These are phyloP conservation scores for Chlorella sp. DNA, from an alignment of 139 green algal species.

Conservation along the genomic window DNA sequence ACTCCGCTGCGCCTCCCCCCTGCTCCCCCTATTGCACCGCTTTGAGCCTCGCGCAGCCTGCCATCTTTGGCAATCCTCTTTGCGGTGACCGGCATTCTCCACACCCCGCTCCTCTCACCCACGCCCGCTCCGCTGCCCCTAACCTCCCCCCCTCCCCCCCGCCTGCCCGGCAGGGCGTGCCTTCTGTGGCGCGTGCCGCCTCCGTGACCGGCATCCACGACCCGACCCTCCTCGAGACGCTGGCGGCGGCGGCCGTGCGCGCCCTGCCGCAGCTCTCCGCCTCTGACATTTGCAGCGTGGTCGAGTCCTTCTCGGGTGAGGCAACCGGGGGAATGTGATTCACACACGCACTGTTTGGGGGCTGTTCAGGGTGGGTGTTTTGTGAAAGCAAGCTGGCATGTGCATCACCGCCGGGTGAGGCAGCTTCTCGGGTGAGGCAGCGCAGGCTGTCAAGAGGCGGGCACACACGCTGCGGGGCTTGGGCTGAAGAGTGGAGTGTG, in stretches of 20 bases:
- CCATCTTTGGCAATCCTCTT: no score
- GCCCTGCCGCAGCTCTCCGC: slow-evolving; percentile 29
- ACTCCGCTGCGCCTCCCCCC: neutral
- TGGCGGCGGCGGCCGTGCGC: slow-evolving; percentile 28
- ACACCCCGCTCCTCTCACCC: no score
- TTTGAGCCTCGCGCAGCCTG: no score
- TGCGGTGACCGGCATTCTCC: no score
- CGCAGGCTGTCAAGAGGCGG: no score
- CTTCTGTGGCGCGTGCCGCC: slow-evolving; percentile 35
- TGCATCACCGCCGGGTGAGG: neutral
- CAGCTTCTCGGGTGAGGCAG: no score
- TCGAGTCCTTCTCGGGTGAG: slow-evolving; percentile 37
- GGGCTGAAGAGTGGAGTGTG: no score
- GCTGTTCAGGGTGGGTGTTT: no score
- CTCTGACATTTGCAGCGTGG: slow-evolving; percentile 43
- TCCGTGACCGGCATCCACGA: slow-evolving; percentile 34
- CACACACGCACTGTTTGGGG: neutral
- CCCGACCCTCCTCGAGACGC: slow-evolving; percentile 18
- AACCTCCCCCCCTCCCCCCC: neutral
- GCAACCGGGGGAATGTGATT: neutral
- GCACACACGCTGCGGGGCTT: no score
- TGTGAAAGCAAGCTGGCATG: no score
- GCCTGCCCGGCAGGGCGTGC: slow-evolving; percentile 15
- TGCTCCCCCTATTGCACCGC: neutral
- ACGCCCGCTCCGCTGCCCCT: no score